Evolutionary conservation across 305 asterid genomes (phyloP), one percentile per base, ranked within the genome.

Genomic region (Fraxinus paxiana): DNA sequence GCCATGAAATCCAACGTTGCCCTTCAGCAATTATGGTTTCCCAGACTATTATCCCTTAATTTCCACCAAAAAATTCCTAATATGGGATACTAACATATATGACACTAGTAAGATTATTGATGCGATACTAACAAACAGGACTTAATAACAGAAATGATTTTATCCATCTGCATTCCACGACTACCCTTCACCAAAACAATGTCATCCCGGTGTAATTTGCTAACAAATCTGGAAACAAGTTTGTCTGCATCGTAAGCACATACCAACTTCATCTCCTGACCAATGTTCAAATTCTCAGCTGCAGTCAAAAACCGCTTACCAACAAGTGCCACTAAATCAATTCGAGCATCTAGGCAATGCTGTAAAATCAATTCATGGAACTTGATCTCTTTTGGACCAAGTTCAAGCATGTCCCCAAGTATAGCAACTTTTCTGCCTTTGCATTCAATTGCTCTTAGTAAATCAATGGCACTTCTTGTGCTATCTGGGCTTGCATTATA

Each of bases 401-500:
- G 87, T 82, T 86, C 87, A 77, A 86, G 89, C 89, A 86, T 86
- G 84, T 84, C 89, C 0, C 89, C 87, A 4, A 84, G 87, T 81
- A 84, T 82, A 70, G 84, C 87, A 80, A 84, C 86, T 77, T 76
- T 81, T 82, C 77, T 86, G 69, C 89, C 89, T 70, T 71, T 51
- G 81, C 84, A 79, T 17, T 79, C 65, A 4, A 86, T 79, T 24
- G 67, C 67, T n/a, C 41, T 84, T 51, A 82, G 76, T 59, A 81
- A 69, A 54, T 84, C 83, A 28, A 84, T 72, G 41, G 87, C 87
- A 22, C 74, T 82, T 72, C 38, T 75, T 24, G 84, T 79, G 76
- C 89, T 86, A 56, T 61, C 80, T 18, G 89, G 86, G 72, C 35
- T 86, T 76, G 87, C 84, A 73, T 84, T 84, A 54, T 86, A 86